Base-by-base conservation (phyloP, 23 red algal genomes). In the Gracilaria caudata region DNA sequence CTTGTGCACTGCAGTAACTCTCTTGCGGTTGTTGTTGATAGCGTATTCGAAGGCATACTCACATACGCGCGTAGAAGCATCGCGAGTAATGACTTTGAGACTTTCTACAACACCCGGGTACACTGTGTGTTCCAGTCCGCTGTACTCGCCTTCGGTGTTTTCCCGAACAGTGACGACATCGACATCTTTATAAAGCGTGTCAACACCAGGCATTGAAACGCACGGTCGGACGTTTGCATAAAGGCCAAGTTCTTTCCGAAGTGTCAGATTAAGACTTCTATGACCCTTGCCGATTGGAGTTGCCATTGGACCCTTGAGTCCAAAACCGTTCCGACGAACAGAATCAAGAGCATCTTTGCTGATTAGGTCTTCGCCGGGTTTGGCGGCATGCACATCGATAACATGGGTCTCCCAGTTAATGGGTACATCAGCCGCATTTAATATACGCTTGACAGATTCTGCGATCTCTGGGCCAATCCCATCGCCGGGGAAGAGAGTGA, bases 71-170 rank as follows among this genome's bases (percentile, higher is more conserved):
- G 83, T 74, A 21, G 88, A 93, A 43, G 86, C 88, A 28, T 93
- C 81, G 36, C 90, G 68, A 14, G 97, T 96, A 51, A 99, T 95
- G 38, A 99, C 73, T 86, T 99, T 99, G 61, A 99, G 84, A 77
- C 88, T 92, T 87, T 99, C 97, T 44, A 99, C 97, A 37, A 99
- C 97, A 68, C 97, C 97, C n/a, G 93, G 92, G 43, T 74, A 80
- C 2, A 94, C 94, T 25, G 76, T 74, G 68, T 99, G 97, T 63
- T 99, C 97, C 74, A 99, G 70, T 25, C 97, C 97, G 65, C 79
- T 88, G 79, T 99, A 99, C 81, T 99, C 97, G 28, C 97, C 97
- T 81, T 99, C 97, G 5, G 97, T 99, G 73, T 99, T 99, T 83
- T 99, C 97, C 19, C 97, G 92, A 35, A 99, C 82, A 57, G 89